A percentile compares a stretch with the other conserved stretches of the same genome.
phyloP scores from a whole-genome alignment of 306 rosid genomes.

The apple (Malus domestica) region DNA sequence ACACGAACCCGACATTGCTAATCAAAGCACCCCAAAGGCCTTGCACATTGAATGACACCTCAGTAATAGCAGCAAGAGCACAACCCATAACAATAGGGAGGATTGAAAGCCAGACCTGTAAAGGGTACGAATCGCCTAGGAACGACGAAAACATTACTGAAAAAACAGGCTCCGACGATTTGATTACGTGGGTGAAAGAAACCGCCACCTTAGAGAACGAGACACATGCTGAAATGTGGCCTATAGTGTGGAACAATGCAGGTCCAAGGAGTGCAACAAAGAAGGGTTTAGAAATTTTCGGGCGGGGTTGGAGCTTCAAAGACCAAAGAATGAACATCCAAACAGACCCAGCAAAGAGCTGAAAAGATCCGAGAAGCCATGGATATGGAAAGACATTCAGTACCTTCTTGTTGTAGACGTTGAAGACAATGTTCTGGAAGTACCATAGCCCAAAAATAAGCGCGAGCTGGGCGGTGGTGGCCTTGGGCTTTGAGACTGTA shows the following conservation, averaged over 20 bases:
- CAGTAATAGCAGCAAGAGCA: conserved; percentile 79
- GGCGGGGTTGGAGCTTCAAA: conserved; percentile 72
- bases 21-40: conserved; percentile 85
- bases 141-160: conserved; percentile 67
- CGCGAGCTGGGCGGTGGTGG: conserved; percentile 50
- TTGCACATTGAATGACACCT: conserved; percentile 75
- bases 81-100: conserved; percentile 90
- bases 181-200: conserved; percentile 94
- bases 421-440: conserved; percentile 84
- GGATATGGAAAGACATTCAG: conserved; percentile 76
- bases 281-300: conserved; percentile 67
- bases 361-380: conserved; percentile 95
- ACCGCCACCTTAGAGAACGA: conserved; percentile 95
- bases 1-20: conserved; percentile 85
- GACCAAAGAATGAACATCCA: conserved; percentile 88
- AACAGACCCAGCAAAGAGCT: conserved; percentile 81
- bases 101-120: conserved; percentile 85
- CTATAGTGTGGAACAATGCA: conserved; percentile 91
- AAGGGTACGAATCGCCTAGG: conserved; percentile 70
- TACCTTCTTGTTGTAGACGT: conserved; percentile 82
- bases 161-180: conserved; percentile 89
- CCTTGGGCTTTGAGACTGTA: conserved; percentile 26
- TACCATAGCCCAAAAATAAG: conserved; percentile 79
- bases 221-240: conserved; percentile 93
- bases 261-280: conserved; percentile 82